Evolutionary conservation across 1,139 yeast species (phyloP).

Genomic region (Zygosaccharomyces sapae): DNA sequence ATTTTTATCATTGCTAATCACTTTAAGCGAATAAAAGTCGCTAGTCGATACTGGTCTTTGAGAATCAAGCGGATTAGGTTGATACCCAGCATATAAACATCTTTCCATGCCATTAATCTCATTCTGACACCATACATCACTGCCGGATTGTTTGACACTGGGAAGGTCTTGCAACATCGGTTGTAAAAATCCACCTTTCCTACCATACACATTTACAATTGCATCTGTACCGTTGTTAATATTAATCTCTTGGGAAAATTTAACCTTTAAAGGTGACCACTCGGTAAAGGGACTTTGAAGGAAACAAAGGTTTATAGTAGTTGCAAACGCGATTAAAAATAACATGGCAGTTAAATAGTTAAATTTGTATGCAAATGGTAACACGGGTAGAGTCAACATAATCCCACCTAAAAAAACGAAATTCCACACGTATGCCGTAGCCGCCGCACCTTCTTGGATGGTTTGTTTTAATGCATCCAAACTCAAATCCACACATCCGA

Average conservation of each 20-base stretch:
- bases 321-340: constrained; percentile 38
- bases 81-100: constrained; percentile 50
- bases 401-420: constrained; percentile 40
- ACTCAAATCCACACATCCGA: constrained; percentile 46
- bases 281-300: constrained; percentile 52
- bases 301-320: constrained; percentile 41
- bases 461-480: constrained; percentile 66
- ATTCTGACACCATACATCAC: constrained; percentile 39
- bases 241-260: constrained; percentile 59
- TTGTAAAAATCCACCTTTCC: constrained; percentile 43
- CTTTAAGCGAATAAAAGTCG: constrained; percentile 48
- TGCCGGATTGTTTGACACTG: constrained; percentile 45
- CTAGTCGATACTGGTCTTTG: constrained; percentile 34
- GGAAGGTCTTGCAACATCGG: constrained; percentile 57
- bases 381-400: constrained; percentile 51
- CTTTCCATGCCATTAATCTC: constrained; percentile 46
- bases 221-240: constrained; percentile 38
- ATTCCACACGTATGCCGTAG: constrained; percentile 48
- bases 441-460: constrained; percentile 55
- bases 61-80: constrained; percentile 53
- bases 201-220: constrained; percentile 48
- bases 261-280: constrained; percentile 60
- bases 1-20: constrained; percentile 47
- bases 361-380: constrained; percentile 70
- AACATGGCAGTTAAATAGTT: constrained; percentile 49